phyloP scores from a whole-genome alignment of 495 filamentous ascomycete genomes.

The Cairneyella variabilis region DNA sequence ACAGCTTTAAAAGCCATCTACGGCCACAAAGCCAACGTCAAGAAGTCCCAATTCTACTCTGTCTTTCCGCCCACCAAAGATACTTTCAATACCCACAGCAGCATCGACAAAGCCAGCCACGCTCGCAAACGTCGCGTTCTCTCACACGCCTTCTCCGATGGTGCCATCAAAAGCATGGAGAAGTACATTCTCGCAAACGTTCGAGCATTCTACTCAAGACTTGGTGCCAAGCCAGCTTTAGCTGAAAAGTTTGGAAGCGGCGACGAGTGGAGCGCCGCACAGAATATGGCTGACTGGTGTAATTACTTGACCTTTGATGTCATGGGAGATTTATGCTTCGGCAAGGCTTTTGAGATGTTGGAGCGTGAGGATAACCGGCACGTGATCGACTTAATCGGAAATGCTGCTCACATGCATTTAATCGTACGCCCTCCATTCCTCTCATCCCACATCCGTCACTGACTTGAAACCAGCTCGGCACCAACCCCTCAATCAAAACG shows the following conservation, averaged over 20 bases:
- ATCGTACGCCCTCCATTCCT: slow-evolving; percentile 39
- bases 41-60: slow-evolving; percentile 61
- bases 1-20: slow-evolving; percentile 59
- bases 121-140: slow-evolving; percentile 62
- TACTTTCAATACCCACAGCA: slow-evolving; percentile 55
- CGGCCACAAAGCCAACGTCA: slow-evolving; percentile 55
- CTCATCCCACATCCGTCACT: not conserved
- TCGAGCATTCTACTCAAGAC: slow-evolving; percentile 44
- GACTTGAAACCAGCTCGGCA: slow-evolving; percentile 25
- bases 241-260: too few species aligned
- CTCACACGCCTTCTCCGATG: slow-evolving; percentile 58
- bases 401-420: slow-evolving; percentile 51
- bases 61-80: slow-evolving; percentile 53
- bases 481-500: slow-evolving; percentile 51
- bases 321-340: slow-evolving; percentile 67
- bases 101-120: slow-evolving; percentile 55
- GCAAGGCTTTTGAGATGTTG: slow-evolving; percentile 70
- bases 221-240: slow-evolving; percentile 36
- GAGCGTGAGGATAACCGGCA: slow-evolving; percentile 54
- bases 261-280: slow-evolving; percentile 36
- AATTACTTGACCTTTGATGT: slow-evolving; percentile 71
- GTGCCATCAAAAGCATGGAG: slow-evolving; percentile 53
- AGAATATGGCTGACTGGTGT: slow-evolving; percentile 59
- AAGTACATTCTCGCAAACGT: slow-evolving; percentile 52
- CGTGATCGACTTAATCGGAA: slow-evolving; percentile 52